These are phyloP conservation scores for Paxillus ammoniavirescens DNA, from an alignment of 768 basidiomycete species.

Conservation along the genomic window DNA sequence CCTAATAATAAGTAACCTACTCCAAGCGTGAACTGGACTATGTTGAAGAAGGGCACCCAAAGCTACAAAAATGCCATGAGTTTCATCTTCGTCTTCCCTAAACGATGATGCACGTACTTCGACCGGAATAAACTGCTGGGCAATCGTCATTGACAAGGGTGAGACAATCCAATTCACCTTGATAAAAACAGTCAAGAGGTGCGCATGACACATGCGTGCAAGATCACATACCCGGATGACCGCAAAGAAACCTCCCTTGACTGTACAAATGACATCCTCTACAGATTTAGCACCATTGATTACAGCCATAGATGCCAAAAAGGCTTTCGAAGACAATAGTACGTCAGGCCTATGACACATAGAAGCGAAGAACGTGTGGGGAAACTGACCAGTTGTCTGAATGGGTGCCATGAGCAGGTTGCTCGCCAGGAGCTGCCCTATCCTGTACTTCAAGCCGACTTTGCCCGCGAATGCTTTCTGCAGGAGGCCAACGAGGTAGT, in stretches of 20 bases:
- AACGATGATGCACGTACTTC: constrained; percentile 46
- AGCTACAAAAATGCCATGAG: constrained; percentile 42
- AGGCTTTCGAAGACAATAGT: constrained; percentile 41
- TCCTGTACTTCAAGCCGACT: constrained; percentile 57
- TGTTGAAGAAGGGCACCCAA: constrained; percentile 88
- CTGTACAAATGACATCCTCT: constrained; percentile 61
- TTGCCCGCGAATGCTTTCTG: constrained; percentile 79
- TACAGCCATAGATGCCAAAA: constrained; percentile 76
- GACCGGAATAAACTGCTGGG: constrained; percentile 76
- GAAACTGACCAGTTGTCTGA: constrained; percentile 57
- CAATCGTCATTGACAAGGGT: constrained; percentile 69
- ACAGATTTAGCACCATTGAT: constrained; percentile 76
- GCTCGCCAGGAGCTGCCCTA: constrained; percentile 73
- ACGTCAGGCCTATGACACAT: not conserved
- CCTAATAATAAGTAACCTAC: constrained; percentile 40
- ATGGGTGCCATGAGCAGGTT: constrained; percentile 78
- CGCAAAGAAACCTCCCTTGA: constrained; percentile 70
- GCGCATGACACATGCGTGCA: not conserved
- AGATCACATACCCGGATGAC: constrained; percentile 60
- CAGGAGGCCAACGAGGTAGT: constrained; percentile 67
- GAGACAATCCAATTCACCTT: constrained; percentile 82
- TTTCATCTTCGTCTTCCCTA: not conserved
- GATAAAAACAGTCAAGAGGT: constrained; percentile 1
- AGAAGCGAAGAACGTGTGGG: not conserved
- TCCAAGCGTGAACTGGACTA: constrained; percentile 72